Evolutionary conservation across 371 early-diverging fungal genomes (phyloP).

Genomic region (Blastocladiella emersonii): DNA sequence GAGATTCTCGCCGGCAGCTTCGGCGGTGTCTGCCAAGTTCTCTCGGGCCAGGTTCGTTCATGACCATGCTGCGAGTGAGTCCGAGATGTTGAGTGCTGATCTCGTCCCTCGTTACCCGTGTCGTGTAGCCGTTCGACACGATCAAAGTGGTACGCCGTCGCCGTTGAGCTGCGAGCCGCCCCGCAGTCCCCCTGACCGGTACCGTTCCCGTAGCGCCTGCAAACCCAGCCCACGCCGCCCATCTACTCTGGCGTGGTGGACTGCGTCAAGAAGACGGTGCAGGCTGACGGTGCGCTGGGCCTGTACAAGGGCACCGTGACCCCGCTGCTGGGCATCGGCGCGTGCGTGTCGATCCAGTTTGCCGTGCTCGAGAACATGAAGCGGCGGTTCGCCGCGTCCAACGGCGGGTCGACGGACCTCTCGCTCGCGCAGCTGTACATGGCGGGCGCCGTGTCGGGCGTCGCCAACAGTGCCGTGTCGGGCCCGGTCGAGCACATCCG

Average conservation of each 20-base stretch:
- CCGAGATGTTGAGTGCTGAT: conserved; percentile 6
- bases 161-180: too few relatives aligned
- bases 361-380: conserved; percentile 30
- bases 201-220: conserved; percentile 18
- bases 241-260: conserved; percentile 26
- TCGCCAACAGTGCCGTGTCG: conserved; percentile 30
- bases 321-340: conserved; percentile 36
- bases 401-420: conserved; percentile 13
- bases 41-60: conserved; percentile 4
- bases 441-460: conserved; percentile 30
- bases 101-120: background rate
- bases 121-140: conserved; percentile 35
- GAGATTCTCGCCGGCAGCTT: conserved; percentile 37
- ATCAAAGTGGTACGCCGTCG: conserved; percentile 25
- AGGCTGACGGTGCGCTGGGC: conserved; percentile 27
- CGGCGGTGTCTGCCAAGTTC: conserved; percentile 35
- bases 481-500: conserved; percentile 43
- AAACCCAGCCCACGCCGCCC: conserved; percentile 27
- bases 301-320: conserved; percentile 43
- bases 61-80: background rate
- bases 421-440: conserved; percentile 25
- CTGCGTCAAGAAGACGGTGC: conserved; percentile 26
- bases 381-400: conserved; percentile 18
- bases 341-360: conserved; percentile 43
- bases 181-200: too few relatives aligned